Evolutionary conservation across 768 basidiomycete species (phyloP).

Genomic region (Phlebiopsis flavidoalba): DNA sequence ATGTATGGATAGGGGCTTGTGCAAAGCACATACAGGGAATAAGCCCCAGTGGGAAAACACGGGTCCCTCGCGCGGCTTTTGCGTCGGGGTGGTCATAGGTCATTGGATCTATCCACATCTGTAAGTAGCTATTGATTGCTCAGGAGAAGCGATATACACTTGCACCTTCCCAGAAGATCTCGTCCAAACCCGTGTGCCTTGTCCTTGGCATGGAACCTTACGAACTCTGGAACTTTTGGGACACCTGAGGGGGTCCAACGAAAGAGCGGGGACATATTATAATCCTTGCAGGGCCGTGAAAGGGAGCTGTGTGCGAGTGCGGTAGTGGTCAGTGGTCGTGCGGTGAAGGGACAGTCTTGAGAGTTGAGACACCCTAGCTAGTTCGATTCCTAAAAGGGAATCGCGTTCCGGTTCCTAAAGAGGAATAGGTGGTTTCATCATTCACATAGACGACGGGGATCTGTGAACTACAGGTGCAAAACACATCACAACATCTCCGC

Average conservation of each 20-base stretch:
- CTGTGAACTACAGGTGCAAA: too few species aligned
- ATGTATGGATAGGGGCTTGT: background rate
- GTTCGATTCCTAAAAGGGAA: too few species aligned
- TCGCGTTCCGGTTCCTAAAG: too few species aligned
- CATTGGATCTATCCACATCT: background rate
- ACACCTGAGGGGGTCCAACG: constrained; percentile 1
- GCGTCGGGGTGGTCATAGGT: background rate
- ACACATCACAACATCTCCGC: too few species aligned
- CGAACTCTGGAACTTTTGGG: constrained; percentile 5
- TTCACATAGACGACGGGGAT: too few species aligned
- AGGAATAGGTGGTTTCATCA: too few species aligned
- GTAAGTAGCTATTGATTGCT: background rate
- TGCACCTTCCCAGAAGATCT: constrained; percentile 13
- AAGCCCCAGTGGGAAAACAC: constrained; percentile 6
- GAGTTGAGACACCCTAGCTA: too few species aligned
- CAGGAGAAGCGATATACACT: background rate
- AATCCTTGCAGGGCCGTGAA: too few species aligned
- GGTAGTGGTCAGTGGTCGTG: too few species aligned
- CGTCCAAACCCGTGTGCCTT: background rate
- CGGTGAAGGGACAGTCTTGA: too few species aligned
- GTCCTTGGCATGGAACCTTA: constrained; percentile 5
- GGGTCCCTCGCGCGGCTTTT: background rate
- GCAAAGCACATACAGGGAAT: background rate
- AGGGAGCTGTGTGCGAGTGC: too few species aligned
- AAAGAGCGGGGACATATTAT: too few species aligned